A percentile compares a stretch with the other conserved stretches of the same genome.
phyloP scores from a whole-genome alignment of 768 basidiomycete genomes.

The Xerocomellus chrysenteron region DNA sequence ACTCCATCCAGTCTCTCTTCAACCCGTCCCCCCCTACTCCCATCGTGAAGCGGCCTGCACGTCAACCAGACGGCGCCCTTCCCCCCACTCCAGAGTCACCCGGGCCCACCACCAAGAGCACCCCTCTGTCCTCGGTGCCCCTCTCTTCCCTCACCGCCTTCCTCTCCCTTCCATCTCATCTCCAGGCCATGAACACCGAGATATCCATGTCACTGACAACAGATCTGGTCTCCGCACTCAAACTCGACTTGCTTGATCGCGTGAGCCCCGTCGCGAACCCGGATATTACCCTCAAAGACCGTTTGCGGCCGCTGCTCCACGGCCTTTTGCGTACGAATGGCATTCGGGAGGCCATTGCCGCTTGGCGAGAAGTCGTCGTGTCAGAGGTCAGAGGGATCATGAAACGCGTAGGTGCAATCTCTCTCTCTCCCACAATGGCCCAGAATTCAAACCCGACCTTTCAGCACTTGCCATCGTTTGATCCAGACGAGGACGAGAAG shows the following conservation, averaged over 20 bases:
- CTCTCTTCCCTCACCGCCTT: conserved; percentile 74
- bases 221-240: conserved; percentile 73
- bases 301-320: conserved; percentile 67
- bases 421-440: not conserved
- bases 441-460: not conserved
- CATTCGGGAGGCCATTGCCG: conserved; percentile 61
- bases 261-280: conserved; percentile 33
- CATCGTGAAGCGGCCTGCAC: conserved; percentile 2
- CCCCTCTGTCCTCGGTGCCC: conserved; percentile 41
- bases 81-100: conserved; percentile 37
- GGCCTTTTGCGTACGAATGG: conserved; percentile 77
- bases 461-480: conserved; percentile 62
- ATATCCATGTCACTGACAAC: conserved; percentile 75
- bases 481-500: conserved; percentile 52
- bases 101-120: conserved; percentile 26
- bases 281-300: conserved; percentile 54
- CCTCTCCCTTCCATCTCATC: conserved; percentile 67
- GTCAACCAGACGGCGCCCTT: conserved; percentile 17
- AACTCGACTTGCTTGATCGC: conserved; percentile 61
- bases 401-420: conserved; percentile 50
- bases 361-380: conserved; percentile 71
- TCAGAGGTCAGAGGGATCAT: conserved; percentile 56
- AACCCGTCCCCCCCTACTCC: conserved; percentile 19
- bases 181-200: conserved; percentile 69
- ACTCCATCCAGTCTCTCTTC: conserved; percentile 65